Evolutionary conservation across 192 early-diverging fungal genomes (phyloP).

Genomic region (Coemansia sp.): DNA sequence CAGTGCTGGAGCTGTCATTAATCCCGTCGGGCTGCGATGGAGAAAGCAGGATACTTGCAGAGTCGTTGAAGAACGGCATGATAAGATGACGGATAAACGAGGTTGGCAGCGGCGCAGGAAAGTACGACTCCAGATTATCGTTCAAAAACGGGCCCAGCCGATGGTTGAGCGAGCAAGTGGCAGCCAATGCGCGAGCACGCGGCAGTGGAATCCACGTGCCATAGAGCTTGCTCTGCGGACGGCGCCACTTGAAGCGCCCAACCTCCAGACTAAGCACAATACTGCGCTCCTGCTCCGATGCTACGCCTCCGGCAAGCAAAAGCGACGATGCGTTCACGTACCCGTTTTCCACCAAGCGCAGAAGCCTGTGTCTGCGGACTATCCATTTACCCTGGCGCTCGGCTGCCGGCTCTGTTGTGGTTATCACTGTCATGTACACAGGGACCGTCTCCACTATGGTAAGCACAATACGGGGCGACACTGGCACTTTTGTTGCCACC

Average conservation of each 20-base stretch:
- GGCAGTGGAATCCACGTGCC: constrained; percentile 94
- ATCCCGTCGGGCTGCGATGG: constrained; percentile 2
- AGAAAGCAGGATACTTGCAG: constrained; percentile 20
- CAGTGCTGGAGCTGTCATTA: not conserved
- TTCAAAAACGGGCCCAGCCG: constrained; percentile 74
- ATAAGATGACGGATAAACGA: constrained; percentile 54
- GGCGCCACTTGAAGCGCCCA: constrained; percentile 71
- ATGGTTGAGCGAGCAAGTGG: constrained; percentile 77
- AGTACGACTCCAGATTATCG: constrained; percentile 69
- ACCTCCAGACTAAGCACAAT: constrained; percentile 87
- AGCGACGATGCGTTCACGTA: constrained; percentile 87
- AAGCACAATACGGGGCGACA: constrained; percentile 51
- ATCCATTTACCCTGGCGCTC: constrained; percentile 43
- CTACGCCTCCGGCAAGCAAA: constrained; percentile 83
- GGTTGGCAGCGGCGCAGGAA: constrained; percentile 63
- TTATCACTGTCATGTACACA: constrained; percentile 54
- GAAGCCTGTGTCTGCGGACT: constrained; percentile 63
- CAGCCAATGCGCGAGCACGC: constrained; percentile 80
- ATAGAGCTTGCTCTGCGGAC: constrained; percentile 67
- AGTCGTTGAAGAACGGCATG: constrained; percentile 49
- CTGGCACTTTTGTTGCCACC: constrained; percentile 45
- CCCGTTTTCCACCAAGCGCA: constrained; percentile 80
- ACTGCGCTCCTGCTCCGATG: constrained; percentile 78
- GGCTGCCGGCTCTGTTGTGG: constrained; percentile 44
- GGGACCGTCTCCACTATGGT: constrained; percentile 57